Conservation (phyloP, 352 stramenopile genomes). For the Globisporangium viniferum region DNA sequence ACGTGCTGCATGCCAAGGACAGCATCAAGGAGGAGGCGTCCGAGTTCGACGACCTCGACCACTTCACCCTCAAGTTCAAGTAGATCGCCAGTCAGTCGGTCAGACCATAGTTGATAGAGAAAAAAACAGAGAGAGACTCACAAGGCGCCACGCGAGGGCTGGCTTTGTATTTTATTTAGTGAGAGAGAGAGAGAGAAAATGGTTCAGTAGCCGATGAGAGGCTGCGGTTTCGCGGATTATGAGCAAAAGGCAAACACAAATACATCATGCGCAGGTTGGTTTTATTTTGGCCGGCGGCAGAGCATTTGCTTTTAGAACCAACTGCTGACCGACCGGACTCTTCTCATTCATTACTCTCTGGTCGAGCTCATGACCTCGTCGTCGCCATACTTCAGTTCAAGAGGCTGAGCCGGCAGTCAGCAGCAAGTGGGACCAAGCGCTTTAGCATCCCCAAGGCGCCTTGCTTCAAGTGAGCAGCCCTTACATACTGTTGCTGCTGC, state of each 20-base stretch:
- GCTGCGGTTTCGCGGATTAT: constrained; percentile 4
- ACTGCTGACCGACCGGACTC: background rate
- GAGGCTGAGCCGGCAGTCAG: background rate
- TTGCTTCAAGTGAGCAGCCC: background rate
- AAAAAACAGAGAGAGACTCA: background rate
- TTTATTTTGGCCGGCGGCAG: background rate
- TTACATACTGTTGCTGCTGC: background rate
- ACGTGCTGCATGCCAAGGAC: constrained; percentile 26
- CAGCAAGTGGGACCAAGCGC: background rate
- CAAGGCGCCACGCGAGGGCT: background rate
- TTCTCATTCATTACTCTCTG: background rate
- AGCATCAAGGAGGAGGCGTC: constrained; percentile 24
- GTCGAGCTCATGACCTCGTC: background rate
- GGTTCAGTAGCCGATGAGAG: background rate
- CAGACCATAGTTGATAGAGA: background rate
- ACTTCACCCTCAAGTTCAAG: constrained; percentile 68
- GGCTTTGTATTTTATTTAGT: constrained; percentile 1
- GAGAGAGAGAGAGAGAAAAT: background rate
- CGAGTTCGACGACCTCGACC: constrained; percentile 53
- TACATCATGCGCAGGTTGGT: background rate
- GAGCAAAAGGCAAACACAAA: background rate
- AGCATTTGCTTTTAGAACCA: background rate
- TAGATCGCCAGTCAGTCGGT: constrained; percentile 1
- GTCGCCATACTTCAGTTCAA: background rate
- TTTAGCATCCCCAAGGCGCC: too few relatives aligned